Evolutionary conservation across 192 early-diverging fungal species (phyloP).

Genomic region (Geranomyces variabilis): DNA sequence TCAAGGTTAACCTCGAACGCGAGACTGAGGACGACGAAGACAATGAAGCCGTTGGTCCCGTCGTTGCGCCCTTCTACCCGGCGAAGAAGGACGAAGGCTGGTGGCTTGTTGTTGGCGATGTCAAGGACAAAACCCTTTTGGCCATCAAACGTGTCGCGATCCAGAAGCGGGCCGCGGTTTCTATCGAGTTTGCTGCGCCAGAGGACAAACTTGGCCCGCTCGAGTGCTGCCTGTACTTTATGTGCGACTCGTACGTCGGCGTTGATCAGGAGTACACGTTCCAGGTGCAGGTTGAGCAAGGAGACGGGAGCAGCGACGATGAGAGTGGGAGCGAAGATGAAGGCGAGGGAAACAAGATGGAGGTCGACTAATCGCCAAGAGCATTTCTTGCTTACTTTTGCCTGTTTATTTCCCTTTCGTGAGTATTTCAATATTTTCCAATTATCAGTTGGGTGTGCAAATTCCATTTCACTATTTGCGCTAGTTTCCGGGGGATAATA

Average conservation of each 20-base stretch:
- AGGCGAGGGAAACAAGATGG: slow-evolving; percentile 28
- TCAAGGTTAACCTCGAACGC: slow-evolving; percentile 79
- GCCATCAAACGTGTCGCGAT: slow-evolving; percentile 88
- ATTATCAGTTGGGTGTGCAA: too few species aligned
- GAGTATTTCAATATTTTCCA: too few species aligned
- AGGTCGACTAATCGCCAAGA: slow-evolving; percentile 8
- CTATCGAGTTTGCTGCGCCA: slow-evolving; percentile 86
- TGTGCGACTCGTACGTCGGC: slow-evolving; percentile 93
- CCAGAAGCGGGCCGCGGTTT: slow-evolving; percentile 60
- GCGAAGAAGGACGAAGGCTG: slow-evolving; percentile 88
- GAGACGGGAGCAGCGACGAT: neutral
- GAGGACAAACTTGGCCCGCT: slow-evolving; percentile 46
- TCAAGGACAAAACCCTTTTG: slow-evolving; percentile 73
- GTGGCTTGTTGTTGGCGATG: slow-evolving; percentile 95
- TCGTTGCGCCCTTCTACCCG: slow-evolving; percentile 93
- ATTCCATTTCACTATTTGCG: too few species aligned
- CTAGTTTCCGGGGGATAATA: too few species aligned
- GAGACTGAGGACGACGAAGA: slow-evolving; percentile 75
- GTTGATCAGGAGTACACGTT: slow-evolving; percentile 90
- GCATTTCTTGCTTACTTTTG: too few species aligned
- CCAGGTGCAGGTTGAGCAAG: slow-evolving; percentile 42
- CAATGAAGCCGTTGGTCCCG: slow-evolving; percentile 64
- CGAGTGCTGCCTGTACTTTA: slow-evolving; percentile 78
- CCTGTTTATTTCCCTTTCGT: too few species aligned
- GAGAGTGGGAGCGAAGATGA: slow-evolving; percentile 29